Conservation (phyloP, 805 yeast genomes). For the Lipomyces starkeyi region DNA sequence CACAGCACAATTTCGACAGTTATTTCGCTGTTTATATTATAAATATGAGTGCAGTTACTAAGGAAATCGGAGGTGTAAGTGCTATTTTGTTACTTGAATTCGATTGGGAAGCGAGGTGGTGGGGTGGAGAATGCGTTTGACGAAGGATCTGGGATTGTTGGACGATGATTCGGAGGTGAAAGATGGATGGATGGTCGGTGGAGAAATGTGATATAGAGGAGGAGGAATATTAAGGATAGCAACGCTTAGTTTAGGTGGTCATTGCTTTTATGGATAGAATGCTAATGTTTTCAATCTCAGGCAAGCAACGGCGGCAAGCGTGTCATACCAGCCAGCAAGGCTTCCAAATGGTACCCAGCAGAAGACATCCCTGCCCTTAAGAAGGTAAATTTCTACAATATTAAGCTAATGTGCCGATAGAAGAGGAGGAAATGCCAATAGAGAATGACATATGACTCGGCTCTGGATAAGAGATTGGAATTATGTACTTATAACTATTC, state of each 20-base stretch:
- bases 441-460: background rate
- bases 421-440: background rate
- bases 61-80: conserved; percentile 47
- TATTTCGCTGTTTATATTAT: conserved; percentile 1
- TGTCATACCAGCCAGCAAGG: conserved; percentile 52
- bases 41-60: conserved; percentile 46
- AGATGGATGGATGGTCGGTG: background rate
- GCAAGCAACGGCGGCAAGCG: conserved; percentile 49
- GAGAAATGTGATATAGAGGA: background rate
- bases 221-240: conserved; percentile 5
- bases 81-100: background rate
- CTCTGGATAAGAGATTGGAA: background rate
- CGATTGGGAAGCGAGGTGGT: background rate
- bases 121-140: background rate
- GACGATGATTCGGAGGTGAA: background rate
- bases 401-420: background rate
- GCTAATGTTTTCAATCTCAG: conserved; percentile 23
- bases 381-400: conserved; percentile 48
- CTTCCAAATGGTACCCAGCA: conserved; percentile 94
- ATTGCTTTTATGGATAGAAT: background rate
- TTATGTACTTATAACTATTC: background rate
- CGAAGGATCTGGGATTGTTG: background rate
- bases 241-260: background rate
- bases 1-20: background rate
- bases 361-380: conserved; percentile 87